Base-by-base conservation (phyloP, 306 rosid genomes). In the Cercis canadensis region DNA sequence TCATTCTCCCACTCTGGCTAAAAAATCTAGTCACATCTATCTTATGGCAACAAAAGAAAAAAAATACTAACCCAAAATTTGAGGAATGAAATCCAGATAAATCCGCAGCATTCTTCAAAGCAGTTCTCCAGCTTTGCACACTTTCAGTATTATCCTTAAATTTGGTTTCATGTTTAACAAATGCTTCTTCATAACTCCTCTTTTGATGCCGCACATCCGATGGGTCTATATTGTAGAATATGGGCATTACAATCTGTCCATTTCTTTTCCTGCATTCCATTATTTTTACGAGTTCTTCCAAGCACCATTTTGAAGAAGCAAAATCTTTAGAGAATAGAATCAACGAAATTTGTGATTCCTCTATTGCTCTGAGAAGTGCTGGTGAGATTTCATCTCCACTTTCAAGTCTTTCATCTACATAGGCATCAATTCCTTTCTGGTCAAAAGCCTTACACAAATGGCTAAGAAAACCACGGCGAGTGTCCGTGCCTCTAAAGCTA, bases 141-240 rank as follows among this genome's bases (percentile, higher is more conserved):
- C 16, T 64, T 3, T 29, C 5, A 11, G 13, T 17, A 31, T 31
- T 32, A 15, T 72, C 44, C 41, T 36, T n/a, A 7, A 31, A 46
- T 7, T 2, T 3, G 44, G 5, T 33, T 8, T 16, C 44, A 40
- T 14, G 74, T 53, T 40, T 2, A 24, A 31, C 53, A 4, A 61
- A 62, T 9, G 70, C 62, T 6, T 39, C 34, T 7, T 8, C 62
- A 39, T 49, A 72, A 39, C 11, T 24, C 9, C 70, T 45, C 1
- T 9, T 72, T 7, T 49, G 70, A 11, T 52, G 46, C 17, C 77
- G 47, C 3, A 72, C 77, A 51, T 72, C 11, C 1, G 77, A 13
- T 0, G 77, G 77, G 11, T 40, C 33, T 3, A 31, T 64, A 0
- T 61, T 19, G 29, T 62, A 72, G 36, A 72, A 72, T 37, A 72